Percentiles rank a stretch among this genome's conserved stretches.
These are phyloP conservation scores for Penicillium canescens DNA, from an alignment of 495 filamentous ascomycete species.

Conservation along the genomic window DNA sequence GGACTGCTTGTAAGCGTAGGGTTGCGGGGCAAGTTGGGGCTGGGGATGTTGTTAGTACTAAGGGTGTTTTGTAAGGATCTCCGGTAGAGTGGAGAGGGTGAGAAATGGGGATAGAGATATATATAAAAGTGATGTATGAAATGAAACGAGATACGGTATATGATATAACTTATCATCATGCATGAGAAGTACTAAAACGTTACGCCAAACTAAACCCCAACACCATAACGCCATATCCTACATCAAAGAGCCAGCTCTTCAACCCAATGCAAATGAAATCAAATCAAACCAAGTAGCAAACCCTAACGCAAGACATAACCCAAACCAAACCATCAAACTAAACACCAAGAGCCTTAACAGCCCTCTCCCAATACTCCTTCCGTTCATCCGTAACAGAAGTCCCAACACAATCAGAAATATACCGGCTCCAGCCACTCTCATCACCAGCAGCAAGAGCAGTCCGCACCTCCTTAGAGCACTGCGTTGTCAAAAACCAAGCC, in stretches of 20 bases:
- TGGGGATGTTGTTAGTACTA: conserved; percentile 92
- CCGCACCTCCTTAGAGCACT: conserved; percentile 55
- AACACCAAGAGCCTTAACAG: conserved; percentile 38
- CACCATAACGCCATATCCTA: background rate
- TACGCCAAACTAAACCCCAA: background rate
- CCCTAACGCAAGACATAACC: background rate
- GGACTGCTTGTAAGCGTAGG: conserved; percentile 69
- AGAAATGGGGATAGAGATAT: background rate
- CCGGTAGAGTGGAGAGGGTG: background rate
- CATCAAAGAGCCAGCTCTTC: conserved; percentile 15
- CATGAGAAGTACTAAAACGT: background rate
- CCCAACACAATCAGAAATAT: conserved; percentile 64
- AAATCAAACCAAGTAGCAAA: background rate
- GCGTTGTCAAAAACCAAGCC: conserved; percentile 70
- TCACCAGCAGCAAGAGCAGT: conserved; percentile 46
- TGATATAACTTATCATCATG: no score
- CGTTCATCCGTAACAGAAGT: conserved; percentile 51
- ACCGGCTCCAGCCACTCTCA: conserved; percentile 59
- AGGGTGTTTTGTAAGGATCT: conserved; percentile 67
- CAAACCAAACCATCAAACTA: background rate
- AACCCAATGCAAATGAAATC: background rate
- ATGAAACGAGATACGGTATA: background rate
- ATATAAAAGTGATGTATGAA: background rate
- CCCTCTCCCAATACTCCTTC: conserved; percentile 55
- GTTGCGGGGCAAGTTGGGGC: conserved; percentile 73